These are phyloP conservation scores for Saccharomyces hybrid DNA, from an alignment of 1,139 yeast species.

Conservation along the genomic window DNA sequence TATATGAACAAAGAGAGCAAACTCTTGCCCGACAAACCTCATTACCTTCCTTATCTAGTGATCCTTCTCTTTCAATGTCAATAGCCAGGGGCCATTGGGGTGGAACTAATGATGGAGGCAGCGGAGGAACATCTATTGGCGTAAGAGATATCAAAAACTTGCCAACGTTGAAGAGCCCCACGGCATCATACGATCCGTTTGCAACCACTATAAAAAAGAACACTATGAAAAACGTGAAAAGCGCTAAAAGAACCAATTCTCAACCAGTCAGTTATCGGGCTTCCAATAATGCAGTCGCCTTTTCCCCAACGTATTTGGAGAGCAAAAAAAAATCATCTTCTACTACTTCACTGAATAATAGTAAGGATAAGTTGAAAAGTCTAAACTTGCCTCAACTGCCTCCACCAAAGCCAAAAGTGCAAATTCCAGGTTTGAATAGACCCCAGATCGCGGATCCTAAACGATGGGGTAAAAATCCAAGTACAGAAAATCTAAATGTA, in stretches of 20 bases:
- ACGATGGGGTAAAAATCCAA: constrained; percentile 24
- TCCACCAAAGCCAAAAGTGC: constrained; percentile 36
- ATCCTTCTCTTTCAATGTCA: constrained; percentile 18
- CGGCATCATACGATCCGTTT: constrained; percentile 20
- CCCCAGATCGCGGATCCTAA: constrained; percentile 28
- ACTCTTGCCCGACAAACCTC: constrained; percentile 25
- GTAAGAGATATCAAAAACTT: constrained; percentile 14
- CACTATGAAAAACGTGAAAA: constrained; percentile 2
- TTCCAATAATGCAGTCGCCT: constrained; percentile 7
- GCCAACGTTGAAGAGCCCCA: constrained; percentile 24
- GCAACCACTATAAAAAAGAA: constrained; percentile 1
- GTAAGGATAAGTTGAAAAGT: constrained; percentile 21
- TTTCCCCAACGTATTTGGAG: constrained; percentile 7
- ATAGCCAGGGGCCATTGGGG: constrained; percentile 5
- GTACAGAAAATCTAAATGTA: constrained; percentile 2
- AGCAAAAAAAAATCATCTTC: constrained; percentile 6
- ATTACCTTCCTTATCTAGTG: constrained; percentile 51
- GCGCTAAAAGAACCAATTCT: constrained; percentile 1
- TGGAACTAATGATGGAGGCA: constrained; percentile 13
- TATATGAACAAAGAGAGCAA: constrained; percentile 29
- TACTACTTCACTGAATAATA: constrained; percentile 8
- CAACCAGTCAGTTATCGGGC: neutral
- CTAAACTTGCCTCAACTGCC: constrained; percentile 51
- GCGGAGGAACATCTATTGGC: constrained; percentile 21
- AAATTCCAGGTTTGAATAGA: constrained; percentile 37